A percentile compares a stretch with the other conserved stretches of the same genome.
Evolutionary conservation across 2,329 filamentous ascomycete genomes (phyloP).

Genomic region (Chrysoporthe cubensis): DNA sequence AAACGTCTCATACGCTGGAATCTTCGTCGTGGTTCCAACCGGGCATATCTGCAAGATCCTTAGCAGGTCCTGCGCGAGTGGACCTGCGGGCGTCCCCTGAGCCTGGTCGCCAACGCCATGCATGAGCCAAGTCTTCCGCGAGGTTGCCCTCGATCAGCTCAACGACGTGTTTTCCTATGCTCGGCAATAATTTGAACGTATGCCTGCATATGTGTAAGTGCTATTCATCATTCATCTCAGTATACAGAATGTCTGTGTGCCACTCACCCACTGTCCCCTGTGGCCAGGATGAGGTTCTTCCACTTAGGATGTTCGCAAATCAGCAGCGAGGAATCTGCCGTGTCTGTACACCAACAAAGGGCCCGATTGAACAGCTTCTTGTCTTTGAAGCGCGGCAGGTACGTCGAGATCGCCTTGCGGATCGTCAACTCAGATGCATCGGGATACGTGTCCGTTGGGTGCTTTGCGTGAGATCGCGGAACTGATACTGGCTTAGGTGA

Average conservation of each 20-base stretch:
- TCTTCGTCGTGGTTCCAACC: slow-evolving; percentile 42
- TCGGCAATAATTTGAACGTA: slow-evolving; percentile 50
- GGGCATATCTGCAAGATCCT: slow-evolving; percentile 50
- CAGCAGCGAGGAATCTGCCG: slow-evolving; percentile 39
- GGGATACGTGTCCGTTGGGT: slow-evolving; percentile 43
- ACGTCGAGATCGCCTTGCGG: slow-evolving; percentile 37
- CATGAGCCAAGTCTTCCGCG: slow-evolving; percentile 42
- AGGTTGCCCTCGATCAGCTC: slow-evolving; percentile 47
- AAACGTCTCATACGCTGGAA: not conserved
- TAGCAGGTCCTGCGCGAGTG: slow-evolving; percentile 43
- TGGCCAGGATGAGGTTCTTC: slow-evolving; percentile 51
- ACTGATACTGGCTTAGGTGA: slow-evolving; percentile 37
- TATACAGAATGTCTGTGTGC: not conserved
- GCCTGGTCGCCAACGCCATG: slow-evolving; percentile 51
- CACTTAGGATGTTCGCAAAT: slow-evolving; percentile 44
- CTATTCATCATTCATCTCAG: not conserved
- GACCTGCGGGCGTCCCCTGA: slow-evolving; percentile 47
- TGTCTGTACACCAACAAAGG: slow-evolving; percentile 43
- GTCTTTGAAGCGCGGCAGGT: slow-evolving; percentile 36
- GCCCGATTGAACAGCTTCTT: slow-evolving; percentile 39
- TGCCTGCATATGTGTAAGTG: slow-evolving; percentile 38
- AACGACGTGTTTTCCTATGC: slow-evolving; percentile 51
- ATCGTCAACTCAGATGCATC: slow-evolving; percentile 39
- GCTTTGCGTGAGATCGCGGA: slow-evolving; percentile 42
- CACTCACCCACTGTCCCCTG: slow-evolving; percentile 50